phyloP scores from a whole-genome alignment of 1,139 yeast genomes.

The Insectozyma bohioensis region DNA sequence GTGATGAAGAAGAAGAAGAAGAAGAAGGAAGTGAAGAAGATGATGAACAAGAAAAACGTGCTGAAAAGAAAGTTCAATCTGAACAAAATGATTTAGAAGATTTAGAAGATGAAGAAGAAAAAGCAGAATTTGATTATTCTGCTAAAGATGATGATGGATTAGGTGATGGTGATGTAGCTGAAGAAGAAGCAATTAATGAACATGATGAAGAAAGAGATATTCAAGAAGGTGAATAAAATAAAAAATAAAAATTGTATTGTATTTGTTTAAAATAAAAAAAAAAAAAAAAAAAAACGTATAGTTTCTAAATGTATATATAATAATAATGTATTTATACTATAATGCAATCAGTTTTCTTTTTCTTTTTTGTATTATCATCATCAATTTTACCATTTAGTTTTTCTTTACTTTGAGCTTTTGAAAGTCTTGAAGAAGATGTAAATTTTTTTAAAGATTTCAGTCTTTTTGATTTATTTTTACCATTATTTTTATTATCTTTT shows the following conservation, averaged over 20 bases:
- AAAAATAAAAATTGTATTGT: background rate
- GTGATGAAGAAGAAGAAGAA: conserved; percentile 27
- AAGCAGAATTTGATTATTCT: conserved; percentile 4
- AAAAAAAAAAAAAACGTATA: too few species aligned
- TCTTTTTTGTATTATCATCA: conserved; percentile 10
- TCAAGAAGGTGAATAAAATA: conserved; percentile 18
- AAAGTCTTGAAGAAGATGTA: conserved; percentile 1
- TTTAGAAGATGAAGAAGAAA: conserved; percentile 2
- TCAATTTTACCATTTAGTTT: background rate
- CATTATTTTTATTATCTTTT: conserved; percentile 7
- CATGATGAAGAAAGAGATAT: conserved; percentile 21
- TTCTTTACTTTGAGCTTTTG: too few species aligned
- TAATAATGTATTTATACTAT: conserved; percentile 15
- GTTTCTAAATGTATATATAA: too few species aligned
- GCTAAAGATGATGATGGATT: conserved; percentile 1
- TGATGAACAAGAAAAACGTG: conserved; percentile 51
- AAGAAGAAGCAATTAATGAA: conserved; percentile 32
- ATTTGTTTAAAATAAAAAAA: too few species aligned
- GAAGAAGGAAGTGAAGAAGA: conserved; percentile 28
- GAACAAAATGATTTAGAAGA: conserved; percentile 3
- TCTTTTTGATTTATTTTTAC: background rate
- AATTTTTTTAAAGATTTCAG: conserved; percentile 3
- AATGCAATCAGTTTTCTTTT: conserved; percentile 19
- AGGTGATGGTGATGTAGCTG: conserved; percentile 1
- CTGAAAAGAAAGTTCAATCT: conserved; percentile 2